Percentiles rank a stretch among this genome's conserved stretches.
Conservation (phyloP, 108 stramenopile genomes). For the Nitzschia palea region DNA sequence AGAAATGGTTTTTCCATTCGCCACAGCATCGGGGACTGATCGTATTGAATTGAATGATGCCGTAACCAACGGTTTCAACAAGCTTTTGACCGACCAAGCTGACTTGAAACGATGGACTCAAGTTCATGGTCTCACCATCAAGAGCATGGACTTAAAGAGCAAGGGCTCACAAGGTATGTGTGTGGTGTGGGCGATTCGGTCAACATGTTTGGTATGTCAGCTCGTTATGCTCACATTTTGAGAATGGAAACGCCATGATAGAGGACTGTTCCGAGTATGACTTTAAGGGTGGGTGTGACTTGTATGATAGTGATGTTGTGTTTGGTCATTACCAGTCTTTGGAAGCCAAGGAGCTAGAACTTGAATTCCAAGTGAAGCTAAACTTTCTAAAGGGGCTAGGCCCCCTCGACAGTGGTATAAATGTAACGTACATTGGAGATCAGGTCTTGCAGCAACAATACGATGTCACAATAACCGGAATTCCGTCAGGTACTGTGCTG, state of each 20-base stretch:
- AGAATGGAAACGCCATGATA: no score
- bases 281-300: background rate
- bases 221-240: background rate
- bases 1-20: background rate
- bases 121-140: conserved; percentile 5
- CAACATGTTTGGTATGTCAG: background rate
- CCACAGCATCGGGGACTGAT: background rate
- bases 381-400: conserved; percentile 1
- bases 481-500: conserved; percentile 5
- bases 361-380: conserved; percentile 11
- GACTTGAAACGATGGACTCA: conserved; percentile 7
- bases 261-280: conserved; percentile 16
- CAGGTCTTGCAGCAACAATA: conserved; percentile 6
- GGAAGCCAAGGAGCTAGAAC: background rate
- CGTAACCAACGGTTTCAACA: conserved; percentile 4
- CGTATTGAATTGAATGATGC: background rate
- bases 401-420: background rate
- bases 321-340: conserved; percentile 9
- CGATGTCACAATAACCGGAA: background rate
- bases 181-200: no score
- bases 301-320: conserved; percentile 4
- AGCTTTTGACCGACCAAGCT: background rate
- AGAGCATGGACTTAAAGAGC: background rate
- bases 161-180: conserved; percentile 2
- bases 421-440: conserved; percentile 7